These are phyloP conservation scores for Wickerhamiella occidentalis DNA, from an alignment of 805 yeast species.

Conservation along the genomic window DNA sequence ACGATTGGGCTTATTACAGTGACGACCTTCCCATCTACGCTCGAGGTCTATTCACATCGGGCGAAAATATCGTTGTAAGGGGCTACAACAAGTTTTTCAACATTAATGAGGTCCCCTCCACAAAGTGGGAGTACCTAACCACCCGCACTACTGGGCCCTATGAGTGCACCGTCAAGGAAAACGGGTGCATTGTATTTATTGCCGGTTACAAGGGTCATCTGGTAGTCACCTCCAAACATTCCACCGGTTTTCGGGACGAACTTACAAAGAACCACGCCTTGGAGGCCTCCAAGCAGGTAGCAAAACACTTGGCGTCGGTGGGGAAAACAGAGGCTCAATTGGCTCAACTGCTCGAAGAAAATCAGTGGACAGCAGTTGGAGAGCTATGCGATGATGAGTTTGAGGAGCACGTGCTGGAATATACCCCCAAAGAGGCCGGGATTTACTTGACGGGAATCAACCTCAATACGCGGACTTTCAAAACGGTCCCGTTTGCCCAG, in stretches of 20 bases:
- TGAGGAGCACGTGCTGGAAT: slow-evolving; percentile 86
- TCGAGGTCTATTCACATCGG: slow-evolving; percentile 63
- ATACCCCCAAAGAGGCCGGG: slow-evolving; percentile 56
- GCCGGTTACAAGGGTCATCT: slow-evolving; percentile 69
- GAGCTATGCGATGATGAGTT: slow-evolving; percentile 87
- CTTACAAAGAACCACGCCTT: slow-evolving; percentile 45
- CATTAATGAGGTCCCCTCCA: slow-evolving; percentile 46
- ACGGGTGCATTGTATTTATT: slow-evolving; percentile 83
- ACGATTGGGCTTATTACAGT: slow-evolving; percentile 76
- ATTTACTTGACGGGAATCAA: slow-evolving; percentile 85
- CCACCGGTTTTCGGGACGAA: slow-evolving; percentile 52
- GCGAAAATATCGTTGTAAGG: slow-evolving; percentile 48
- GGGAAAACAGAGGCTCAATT: slow-evolving; percentile 38
- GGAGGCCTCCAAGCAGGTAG: slow-evolving; percentile 52
- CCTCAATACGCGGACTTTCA: slow-evolving; percentile 47
- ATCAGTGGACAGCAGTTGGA: slow-evolving; percentile 71
- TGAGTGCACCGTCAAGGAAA: slow-evolving; percentile 70
- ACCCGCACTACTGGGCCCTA: slow-evolving; percentile 59
- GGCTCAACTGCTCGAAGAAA: slow-evolving; percentile 40
- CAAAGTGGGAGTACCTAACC: slow-evolving; percentile 40
- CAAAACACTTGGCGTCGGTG: slow-evolving; percentile 36
- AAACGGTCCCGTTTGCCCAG: slow-evolving; percentile 47
- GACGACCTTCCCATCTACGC: slow-evolving; percentile 55
- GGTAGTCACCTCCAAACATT: slow-evolving; percentile 82
- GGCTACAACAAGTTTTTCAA: slow-evolving; percentile 95